A percentile compares a stretch with the other conserved stretches of the same genome.
Conservation (phyloP, 352 stramenopile genomes). For the Phytophthora multivora region DNA sequence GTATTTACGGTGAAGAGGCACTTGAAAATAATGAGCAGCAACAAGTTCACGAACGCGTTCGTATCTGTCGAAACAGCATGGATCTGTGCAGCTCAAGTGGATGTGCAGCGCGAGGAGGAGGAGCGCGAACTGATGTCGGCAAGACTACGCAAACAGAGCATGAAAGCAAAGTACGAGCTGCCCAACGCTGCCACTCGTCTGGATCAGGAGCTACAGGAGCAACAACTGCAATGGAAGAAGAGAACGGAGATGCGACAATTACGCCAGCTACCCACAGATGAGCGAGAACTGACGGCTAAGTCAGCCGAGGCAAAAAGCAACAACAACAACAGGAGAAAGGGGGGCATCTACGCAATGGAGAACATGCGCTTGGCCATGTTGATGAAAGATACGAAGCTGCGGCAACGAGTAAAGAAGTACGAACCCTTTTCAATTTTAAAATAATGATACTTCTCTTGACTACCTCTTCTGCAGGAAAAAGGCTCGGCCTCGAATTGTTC, state of each 20-base stretch:
- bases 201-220: constrained; percentile 54
- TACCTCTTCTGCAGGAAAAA: constrained; percentile 41
- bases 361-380: constrained; percentile 60
- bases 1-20: too few species aligned
- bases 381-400: constrained; percentile 47
- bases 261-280: constrained; percentile 6
- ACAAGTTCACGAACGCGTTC: constrained; percentile 33
- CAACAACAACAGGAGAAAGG: constrained; percentile 39
- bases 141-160: constrained; percentile 24
- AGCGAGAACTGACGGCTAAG: constrained; percentile 17
- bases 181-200: constrained; percentile 43
- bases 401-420: constrained; percentile 48
- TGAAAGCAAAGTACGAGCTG: constrained; percentile 60
- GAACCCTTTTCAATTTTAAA: background rate
- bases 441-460: background rate
- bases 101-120: constrained; percentile 58
- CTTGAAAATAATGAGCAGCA: constrained; percentile 34
- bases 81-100: constrained; percentile 59
- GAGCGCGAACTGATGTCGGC: constrained; percentile 28
- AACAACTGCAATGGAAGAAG: constrained; percentile 46
- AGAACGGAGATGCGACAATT: constrained; percentile 23
- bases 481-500: constrained; percentile 56
- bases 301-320: constrained; percentile 14
- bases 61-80: constrained; percentile 59
- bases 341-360: constrained; percentile 63